Evolutionary conservation across 352 stramenopile species (phyloP).

Genomic region (Phytophthora uliginosa): DNA sequence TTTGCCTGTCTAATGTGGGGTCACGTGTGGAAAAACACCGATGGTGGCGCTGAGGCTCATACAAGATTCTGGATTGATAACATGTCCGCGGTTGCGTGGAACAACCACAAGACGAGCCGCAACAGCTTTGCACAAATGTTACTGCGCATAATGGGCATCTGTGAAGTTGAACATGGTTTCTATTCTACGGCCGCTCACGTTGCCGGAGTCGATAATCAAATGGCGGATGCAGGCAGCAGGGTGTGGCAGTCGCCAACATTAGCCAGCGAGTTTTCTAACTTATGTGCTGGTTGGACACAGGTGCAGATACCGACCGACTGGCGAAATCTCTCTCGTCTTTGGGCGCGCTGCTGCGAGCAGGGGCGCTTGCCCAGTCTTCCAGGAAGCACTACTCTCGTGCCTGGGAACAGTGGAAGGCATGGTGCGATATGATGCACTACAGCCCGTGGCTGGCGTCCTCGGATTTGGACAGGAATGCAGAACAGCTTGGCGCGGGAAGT

Average conservation of each 20-base stretch:
- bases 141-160: too few relatives aligned
- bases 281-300: conserved; percentile 3
- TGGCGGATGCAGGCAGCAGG: too few relatives aligned
- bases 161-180: too few relatives aligned
- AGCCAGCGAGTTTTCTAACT: neutral
- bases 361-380: conserved; percentile 17
- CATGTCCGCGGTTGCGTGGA: too few relatives aligned
- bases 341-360: conserved; percentile 20
- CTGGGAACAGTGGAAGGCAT: conserved; percentile 4
- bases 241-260: neutral
- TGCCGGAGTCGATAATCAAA: too few relatives aligned
- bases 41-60: too few relatives aligned
- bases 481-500: conserved; percentile 26
- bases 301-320: conserved; percentile 16
- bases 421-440: conserved; percentile 18
- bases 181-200: too few relatives aligned
- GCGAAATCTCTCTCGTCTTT: conserved; percentile 27
- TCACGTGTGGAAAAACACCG: too few relatives aligned
- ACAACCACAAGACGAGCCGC: too few relatives aligned
- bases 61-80: too few relatives aligned
- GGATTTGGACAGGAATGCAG: conserved; percentile 7
- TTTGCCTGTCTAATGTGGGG: too few relatives aligned
- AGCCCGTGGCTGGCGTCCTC: neutral
- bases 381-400: conserved; percentile 7
- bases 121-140: too few relatives aligned